Percentiles rank a stretch among this genome's conserved stretches.
These are phyloP conservation scores for Mariannaea elegans DNA, from an alignment of 2,329 filamentous ascomycete species.

Conservation along the genomic window DNA sequence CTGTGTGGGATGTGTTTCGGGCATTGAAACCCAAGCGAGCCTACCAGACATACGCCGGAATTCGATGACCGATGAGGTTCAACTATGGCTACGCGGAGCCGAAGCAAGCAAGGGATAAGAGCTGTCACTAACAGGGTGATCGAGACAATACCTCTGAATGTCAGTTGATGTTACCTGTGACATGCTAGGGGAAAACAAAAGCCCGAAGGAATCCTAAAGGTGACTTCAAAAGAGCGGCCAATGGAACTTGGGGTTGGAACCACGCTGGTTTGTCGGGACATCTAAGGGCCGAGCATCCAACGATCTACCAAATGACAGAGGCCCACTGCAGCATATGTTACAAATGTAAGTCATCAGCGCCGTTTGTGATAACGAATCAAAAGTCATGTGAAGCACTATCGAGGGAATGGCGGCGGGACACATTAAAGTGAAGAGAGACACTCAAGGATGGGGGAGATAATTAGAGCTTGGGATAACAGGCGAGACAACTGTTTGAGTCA, in stretches of 20 bases:
- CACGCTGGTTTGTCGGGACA: neutral
- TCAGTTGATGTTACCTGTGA: constrained; percentile 17
- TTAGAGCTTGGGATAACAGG: constrained; percentile 8
- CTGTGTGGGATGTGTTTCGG: constrained; percentile 9
- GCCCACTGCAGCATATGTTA: constrained; percentile 2
- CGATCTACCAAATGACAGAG: constrained; percentile 2
- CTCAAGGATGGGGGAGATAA: neutral
- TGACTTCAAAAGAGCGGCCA: neutral
- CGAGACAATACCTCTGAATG: neutral
- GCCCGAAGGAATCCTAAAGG: neutral
- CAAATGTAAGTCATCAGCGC: neutral
- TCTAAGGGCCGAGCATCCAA: constrained; percentile 1
- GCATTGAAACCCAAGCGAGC: constrained; percentile 22
- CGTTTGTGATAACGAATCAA: neutral
- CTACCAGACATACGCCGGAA: constrained; percentile 7
- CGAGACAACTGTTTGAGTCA: constrained; percentile 31
- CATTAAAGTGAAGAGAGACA: constrained; percentile 2
- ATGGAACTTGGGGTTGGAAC: constrained; percentile 1
- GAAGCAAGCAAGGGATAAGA: constrained; percentile 11
- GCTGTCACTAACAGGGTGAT: constrained; percentile 11
- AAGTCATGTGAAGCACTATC: too few relatives aligned
- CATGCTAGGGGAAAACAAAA: neutral
- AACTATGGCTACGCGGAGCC: constrained; percentile 4
- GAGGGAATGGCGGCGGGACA: neutral
- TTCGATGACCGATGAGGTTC: constrained; percentile 14